These are phyloP conservation scores for Hsuehochloa calcarea DNA, from an alignment of 176 grass and related monocot species.

Conservation along the genomic window DNA sequence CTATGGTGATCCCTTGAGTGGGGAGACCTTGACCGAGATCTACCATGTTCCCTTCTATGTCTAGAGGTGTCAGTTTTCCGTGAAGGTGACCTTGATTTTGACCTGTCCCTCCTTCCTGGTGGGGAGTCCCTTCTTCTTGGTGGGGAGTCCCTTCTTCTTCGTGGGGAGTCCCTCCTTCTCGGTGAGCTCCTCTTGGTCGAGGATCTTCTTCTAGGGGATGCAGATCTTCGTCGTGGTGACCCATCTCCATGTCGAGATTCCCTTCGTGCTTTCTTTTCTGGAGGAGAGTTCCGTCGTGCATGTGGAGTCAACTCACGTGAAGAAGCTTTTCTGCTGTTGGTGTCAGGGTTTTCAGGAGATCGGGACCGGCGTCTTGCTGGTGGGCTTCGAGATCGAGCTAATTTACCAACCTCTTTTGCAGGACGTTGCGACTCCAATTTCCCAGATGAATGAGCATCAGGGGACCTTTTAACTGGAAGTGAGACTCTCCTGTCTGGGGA, in stretches of 20 bases:
- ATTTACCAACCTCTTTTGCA: constrained; percentile 35
- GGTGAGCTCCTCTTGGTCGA: constrained; percentile 28
- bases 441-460: constrained; percentile 28
- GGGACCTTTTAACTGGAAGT: constrained; percentile 41
- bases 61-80: constrained; percentile 56
- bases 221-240: constrained; percentile 41
- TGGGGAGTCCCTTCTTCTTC: constrained; percentile 17
- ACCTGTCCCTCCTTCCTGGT: constrained; percentile 45
- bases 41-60: constrained; percentile 59
- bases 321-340: constrained; percentile 43
- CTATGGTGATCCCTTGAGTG: constrained; percentile 50
- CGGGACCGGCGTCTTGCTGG: constrained; percentile 27
- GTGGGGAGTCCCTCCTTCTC: constrained; percentile 35
- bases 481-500: constrained; percentile 42
- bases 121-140: constrained; percentile 32
- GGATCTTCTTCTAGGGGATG: constrained; percentile 41
- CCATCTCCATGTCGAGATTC: constrained; percentile 42
- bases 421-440: constrained; percentile 22
- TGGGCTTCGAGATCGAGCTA: constrained; percentile 43
- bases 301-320: constrained; percentile 51
- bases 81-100: constrained; percentile 63
- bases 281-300: constrained; percentile 31
- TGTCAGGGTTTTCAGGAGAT: constrained; percentile 53
- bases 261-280: constrained; percentile 34
- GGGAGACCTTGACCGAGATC: constrained; percentile 70